A percentile compares a stretch with the other conserved stretches of the same genome.
These are phyloP conservation scores for Penstemon eatonii DNA, from an alignment of 257 asterid species.

Conservation along the genomic window DNA sequence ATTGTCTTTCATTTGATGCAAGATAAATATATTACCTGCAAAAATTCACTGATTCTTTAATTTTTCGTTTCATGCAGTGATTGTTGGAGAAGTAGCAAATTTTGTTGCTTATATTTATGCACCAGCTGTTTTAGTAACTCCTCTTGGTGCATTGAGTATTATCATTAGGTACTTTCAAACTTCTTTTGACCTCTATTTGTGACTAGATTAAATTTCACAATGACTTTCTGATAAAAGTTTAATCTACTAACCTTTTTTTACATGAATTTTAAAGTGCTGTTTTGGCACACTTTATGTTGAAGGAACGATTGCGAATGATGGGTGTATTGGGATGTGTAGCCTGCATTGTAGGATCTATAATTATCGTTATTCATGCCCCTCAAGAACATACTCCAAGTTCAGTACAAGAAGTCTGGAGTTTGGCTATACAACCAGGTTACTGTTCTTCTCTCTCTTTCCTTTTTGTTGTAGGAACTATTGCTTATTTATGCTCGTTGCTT, in stretches of 20 bases:
- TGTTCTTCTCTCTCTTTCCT: constrained; percentile 1
- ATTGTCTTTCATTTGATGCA: too few species aligned
- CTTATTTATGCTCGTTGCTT: constrained; percentile 32
- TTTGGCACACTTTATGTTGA: constrained; percentile 59
- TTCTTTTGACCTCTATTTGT: constrained; percentile 18
- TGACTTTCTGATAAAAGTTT: constrained; percentile 24
- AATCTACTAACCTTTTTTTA: constrained; percentile 32
- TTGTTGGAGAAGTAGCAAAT: constrained; percentile 80
- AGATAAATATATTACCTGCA: too few species aligned
- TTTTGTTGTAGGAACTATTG: background rate
- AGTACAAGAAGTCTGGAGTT: constrained; percentile 59
- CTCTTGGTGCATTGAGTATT: constrained; percentile 88
- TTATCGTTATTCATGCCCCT: constrained; percentile 73
- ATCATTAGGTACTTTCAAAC: constrained; percentile 61
- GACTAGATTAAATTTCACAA: constrained; percentile 1
- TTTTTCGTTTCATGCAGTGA: constrained; percentile 49
- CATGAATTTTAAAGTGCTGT: constrained; percentile 49
- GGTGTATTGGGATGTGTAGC: constrained; percentile 61
- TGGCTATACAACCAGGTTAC: constrained; percentile 68
- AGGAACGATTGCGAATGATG: constrained; percentile 55
- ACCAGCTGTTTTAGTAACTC: constrained; percentile 94
- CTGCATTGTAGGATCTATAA: constrained; percentile 65
- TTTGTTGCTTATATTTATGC: constrained; percentile 89
- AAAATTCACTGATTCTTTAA: constrained; percentile 1
- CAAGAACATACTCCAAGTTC: constrained; percentile 59